Base-by-base conservation (phyloP, 305 asterid species). In the Solanum hybrid region DNA sequence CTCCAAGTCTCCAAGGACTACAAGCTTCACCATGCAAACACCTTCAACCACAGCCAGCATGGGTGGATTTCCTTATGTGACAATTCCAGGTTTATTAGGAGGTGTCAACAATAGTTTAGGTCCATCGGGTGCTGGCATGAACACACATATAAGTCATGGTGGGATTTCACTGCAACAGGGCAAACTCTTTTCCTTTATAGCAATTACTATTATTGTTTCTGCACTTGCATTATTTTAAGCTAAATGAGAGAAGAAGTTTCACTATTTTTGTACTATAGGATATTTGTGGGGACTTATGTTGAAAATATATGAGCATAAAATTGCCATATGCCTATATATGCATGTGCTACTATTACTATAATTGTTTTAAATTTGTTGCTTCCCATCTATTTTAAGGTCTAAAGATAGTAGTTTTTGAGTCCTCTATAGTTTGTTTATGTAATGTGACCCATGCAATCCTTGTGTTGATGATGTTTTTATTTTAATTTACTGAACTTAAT, bases 71-170 rank as follows among this genome's bases (percentile, higher is more conserved):
- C 95, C 96, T 0, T 82, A 92, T 8, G 90, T 95, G 72, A 95
- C 95, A 20, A 93, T 92, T 57, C 93, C 96, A 0, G 94, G 97
- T 7, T n/a, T 88, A 37, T 51, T 78, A 10, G 97, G 97, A n/a
- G 95, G 98, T 9, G 2, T 92, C 31, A 93, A 89, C 92, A 91
- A 75, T 24, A 94, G 96, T 5, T 84, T 96, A 6, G 96, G 98
- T 57, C 97, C 97, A 2, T 91, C 97, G 0, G 92, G 92, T 33
- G 80, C 90, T 29, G 96, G 96, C 38, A 90, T 93, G 38, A 93
- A 95, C 91, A 93, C 88, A 2, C 96, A 93, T 34, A 33, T 92
- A 31, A 93, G 93, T 61, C 88, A 85, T 13, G 96, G 92, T 26
- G 92, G 91, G 78, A 79, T 83, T 33, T 90, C 68, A 34, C 93